Evolutionary conservation across 441 rosid genomes (phyloP).

Genomic region (Arabidopsis lyrata): DNA sequence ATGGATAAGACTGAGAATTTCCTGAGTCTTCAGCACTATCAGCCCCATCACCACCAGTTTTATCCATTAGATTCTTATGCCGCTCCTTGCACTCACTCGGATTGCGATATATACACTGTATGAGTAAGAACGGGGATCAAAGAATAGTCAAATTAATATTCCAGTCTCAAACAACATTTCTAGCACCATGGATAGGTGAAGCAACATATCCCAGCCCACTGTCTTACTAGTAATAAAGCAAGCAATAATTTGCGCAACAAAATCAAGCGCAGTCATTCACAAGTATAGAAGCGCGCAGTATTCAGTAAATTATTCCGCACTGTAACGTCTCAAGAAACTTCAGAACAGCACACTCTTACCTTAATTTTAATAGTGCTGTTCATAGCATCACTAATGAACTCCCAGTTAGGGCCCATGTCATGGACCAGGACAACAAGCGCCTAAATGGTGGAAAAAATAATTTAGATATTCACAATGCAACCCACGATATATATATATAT

Average conservation of each 20-base stretch:
- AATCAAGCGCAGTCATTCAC: not conserved
- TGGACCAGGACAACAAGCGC: slow-evolving; percentile 99
- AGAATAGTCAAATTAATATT: slow-evolving; percentile 20
- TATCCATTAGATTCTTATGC: slow-evolving; percentile 90
- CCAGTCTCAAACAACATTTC: slow-evolving; percentile 10
- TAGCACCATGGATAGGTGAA: slow-evolving; percentile 9
- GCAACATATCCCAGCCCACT: slow-evolving; percentile 26
- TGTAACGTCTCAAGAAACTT: slow-evolving; percentile 11
- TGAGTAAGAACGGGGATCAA: slow-evolving; percentile 4
- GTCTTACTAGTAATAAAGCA: not conserved
- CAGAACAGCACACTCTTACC: slow-evolving; percentile 53
- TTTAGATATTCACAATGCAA: slow-evolving; percentile 23
- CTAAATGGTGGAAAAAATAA: slow-evolving; percentile 49
- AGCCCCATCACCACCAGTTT: slow-evolving; percentile 89
- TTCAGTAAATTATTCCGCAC: not conserved
- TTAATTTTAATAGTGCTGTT: slow-evolving; percentile 89
- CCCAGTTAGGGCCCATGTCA: slow-evolving; percentile 99
- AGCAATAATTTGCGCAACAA: not conserved
- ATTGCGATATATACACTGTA: slow-evolving; percentile 90
- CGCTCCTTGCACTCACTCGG: slow-evolving; percentile 98
- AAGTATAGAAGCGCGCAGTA: slow-evolving; percentile 20
- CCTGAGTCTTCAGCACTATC: slow-evolving; percentile 99
- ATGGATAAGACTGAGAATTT: slow-evolving; percentile 96
- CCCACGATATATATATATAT: not conserved
- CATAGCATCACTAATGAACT: slow-evolving; percentile 96